Base-by-base conservation (phyloP, 805 yeast species). In the Saccharomycopsis lassenensis region DNA sequence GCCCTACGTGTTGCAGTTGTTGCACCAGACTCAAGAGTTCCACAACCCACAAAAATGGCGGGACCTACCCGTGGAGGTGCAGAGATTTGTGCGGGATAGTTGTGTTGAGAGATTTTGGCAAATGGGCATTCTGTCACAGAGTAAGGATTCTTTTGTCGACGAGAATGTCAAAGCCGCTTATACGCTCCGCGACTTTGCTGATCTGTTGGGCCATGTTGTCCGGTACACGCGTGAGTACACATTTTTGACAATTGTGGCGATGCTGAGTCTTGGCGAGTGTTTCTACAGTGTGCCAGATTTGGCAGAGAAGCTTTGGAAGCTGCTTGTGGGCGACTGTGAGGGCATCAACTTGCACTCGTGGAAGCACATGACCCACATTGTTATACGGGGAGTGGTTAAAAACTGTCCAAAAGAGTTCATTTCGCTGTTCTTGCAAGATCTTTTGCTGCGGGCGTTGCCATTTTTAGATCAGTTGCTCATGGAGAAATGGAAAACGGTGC, bases 71-170 rank as follows among this genome's bases (percentile, higher is more conserved):
- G 69, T 69, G 2, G 93, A 85, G 39, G 97, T 91, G 1, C 95
- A 84, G 54, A 67, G 89, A 1, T 89, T 93, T 62, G 95, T 89
- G n/a, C 71, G 72, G 46, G 79, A 84, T 49, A 79, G 93, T 42
- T 80, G 93, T 33, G 75, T 78, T 53, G 99, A 91, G 60, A 67
- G 97, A 50, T 91, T 91, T 55, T 91, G 99, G 99, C 97, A 93
- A 52, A 94, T 86, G 43, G 98, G 98, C 12, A 93, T 94, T 16
- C 83, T 95, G 1, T 81, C 83, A 40, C 94, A 91, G 57, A 77
- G 94, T 2, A 80, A 84, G 50, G 97, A 91, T 53, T 86, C 91
- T 23, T 93, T 91, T 48, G 78, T 91, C 45, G 94, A 83, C 52
- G 97, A 91, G 52, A 86, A 77, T 50, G 94, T 84, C 40, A 85